A percentile compares a stretch with the other conserved stretches of the same genome.
Conservation (phyloP, 306 rosid species). For the Quercus suber region DNA sequence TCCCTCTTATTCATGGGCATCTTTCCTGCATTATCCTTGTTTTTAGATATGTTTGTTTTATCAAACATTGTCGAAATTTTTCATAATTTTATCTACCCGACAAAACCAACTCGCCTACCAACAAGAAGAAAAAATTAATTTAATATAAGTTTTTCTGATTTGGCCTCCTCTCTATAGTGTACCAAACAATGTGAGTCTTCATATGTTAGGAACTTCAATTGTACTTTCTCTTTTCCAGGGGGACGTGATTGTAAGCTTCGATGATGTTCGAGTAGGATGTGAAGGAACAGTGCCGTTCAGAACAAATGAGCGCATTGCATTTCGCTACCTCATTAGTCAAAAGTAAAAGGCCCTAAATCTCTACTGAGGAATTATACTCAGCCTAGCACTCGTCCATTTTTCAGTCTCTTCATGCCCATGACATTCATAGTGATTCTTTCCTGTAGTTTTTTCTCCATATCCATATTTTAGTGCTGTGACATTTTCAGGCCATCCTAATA, state of each 20-base stretch:
- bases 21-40: constrained; percentile 15
- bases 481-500: not conserved
- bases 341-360: constrained; percentile 54
- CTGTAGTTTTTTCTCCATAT: not conserved
- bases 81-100: constrained; percentile 1
- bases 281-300: constrained; percentile 98
- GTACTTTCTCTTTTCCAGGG: constrained; percentile 60
- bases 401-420: not conserved
- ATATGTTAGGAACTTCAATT: constrained; percentile 1
- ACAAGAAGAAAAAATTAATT: not conserved
- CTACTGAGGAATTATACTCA: constrained; percentile 3
- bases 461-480: too few species aligned
- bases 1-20: not conserved
- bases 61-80: constrained; percentile 8
- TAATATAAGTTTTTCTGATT: not conserved
- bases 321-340: constrained; percentile 91
- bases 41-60: constrained; percentile 5
- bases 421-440: not conserved
- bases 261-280: constrained; percentile 73
- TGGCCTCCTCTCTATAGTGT: not conserved
- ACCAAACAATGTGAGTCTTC: not conserved
- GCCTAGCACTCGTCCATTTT: not conserved
- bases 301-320: constrained; percentile 88
- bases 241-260: constrained; percentile 94
- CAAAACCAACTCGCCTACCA: not conserved